Evolutionary conservation across 768 basidiomycete species (phyloP), one percentile per base, ranked within the genome.

Genomic region (Russula sp.): DNA sequence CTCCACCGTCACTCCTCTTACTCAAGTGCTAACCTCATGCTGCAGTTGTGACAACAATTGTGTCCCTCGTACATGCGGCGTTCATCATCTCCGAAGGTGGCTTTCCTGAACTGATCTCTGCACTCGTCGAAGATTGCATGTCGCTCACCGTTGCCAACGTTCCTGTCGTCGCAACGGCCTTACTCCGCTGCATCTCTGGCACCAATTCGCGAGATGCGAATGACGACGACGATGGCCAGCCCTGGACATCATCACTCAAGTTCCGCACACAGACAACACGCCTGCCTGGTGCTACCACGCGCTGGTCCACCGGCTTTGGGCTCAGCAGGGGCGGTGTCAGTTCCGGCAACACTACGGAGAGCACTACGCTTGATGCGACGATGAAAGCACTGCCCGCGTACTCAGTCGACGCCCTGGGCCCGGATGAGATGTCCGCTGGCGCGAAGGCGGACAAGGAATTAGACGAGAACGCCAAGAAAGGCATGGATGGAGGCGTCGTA

Each of bases 1-100:
- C 53, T 52, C 22, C 47, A 22, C 2, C 10, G 3, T 7, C 2
- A 27, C n/a, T 42, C 20, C 13, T 13, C 16, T 10, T 6, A 7
- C 34, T 47, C 44, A 1, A 32, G 6, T 20, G 32, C 47, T 31
- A 18, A 54, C 35, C 35, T 18, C 44, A 18, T 22, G 32, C 20
- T 45, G 45, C 37, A 69, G 68, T 70, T 32, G 67, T 70, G 11
- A 71, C 70, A 2, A 71, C 70, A 35, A 63, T 71, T 18, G 71
- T 72, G 18, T 74, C 73, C 48, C 68, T 74, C 35, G 73, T 71
- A 4, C 73, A 73, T 50, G 70, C 69, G 0, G 62, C 65, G 18
- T 65, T 67, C 57, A 73, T 74, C 48, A 59, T 74, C 57, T 64
- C 57, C 16, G 49, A 40, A 40, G 71, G 70, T 3, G 72, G 71